Evolutionary conservation across 2,329 filamentous ascomycete genomes (phyloP), one percentile per base, ranked within the genome.

Genomic region (Westerdykella sp.): DNA sequence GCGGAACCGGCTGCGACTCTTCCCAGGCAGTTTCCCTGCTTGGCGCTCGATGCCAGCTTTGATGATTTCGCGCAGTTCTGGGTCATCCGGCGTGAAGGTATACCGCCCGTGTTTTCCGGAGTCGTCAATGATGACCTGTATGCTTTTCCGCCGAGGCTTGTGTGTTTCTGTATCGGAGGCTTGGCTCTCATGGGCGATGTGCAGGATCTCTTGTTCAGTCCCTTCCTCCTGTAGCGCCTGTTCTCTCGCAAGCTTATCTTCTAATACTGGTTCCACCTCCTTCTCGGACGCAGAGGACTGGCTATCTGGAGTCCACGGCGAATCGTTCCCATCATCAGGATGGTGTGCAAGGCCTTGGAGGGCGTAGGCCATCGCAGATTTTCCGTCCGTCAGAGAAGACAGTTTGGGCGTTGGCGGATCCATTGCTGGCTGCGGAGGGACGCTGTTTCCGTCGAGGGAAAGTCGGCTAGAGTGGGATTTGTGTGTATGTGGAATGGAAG

Each of bases 71-170:
- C 65, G 67, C 32, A 77, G 67, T 32, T 72, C 68, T 0, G 72
- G 68, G 45, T 78, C 74, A 41, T 76, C 72, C 2, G 73, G 69
- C 0, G 68, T 75, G 22, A 78, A 58, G 14, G 70, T 66, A 48
- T 76, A 76, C 40, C 69, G 62, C 13, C 71, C 73, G 42, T 68
- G 72, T 40, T 63, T 64, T 31, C 65, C 65, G 2, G 73, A 71
- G 53, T 69, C 65, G 50, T 75, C 68, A 25, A 77, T 57, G 32
- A 68, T 61, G 32, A 77, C 63, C 43, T 74, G 69, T 34, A 76
- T 67, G 54, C 68, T 73, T 47, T 64, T 68, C 40, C 64, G 56
- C 44, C 62, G 45, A 6, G 46, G 40, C 12, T 45, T 42, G 12
- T 44, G 18, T 25, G 44, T 43, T 14, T 36, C 30, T 30, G 30